Base-by-base conservation (phyloP, 768 basidiomycete genomes). In the Leccinum subgranulosum region DNA sequence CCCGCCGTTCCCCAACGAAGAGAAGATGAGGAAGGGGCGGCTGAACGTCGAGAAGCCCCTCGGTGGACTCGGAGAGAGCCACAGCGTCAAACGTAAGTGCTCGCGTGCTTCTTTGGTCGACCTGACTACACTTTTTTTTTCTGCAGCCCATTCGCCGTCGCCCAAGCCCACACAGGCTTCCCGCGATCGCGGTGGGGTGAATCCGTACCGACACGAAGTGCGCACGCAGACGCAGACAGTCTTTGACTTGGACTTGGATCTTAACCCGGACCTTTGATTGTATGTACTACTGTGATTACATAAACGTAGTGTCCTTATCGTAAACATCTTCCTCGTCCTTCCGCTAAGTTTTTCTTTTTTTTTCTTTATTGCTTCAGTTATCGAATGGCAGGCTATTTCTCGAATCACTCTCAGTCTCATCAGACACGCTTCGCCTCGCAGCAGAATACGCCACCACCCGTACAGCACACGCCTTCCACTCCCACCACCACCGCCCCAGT, bases 1-100 rank as follows among this genome's bases (percentile, higher is more conserved):
- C 75, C 91, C 91, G 36, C 92, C 92, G 11, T 94, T 92, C 71
- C 92, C 92, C 1, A 92, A 92, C 66, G 91, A 92, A 74, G 92
- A 92, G 70, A 93, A 91, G 73, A 92, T 94, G 89, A 85, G 91
- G 52, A 81, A 86, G 25, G 92, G 92, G 1, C 81, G 81, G 56
- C 81, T 92, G 71, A 91, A 88, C 66, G 85, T 84, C 21, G 90
- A 92, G 70, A 87, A 86, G 27, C 91, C 90, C 1, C 78, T 92
- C 56, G 92, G 87, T 6, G 72, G 84, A 46, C 79, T 88, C 49
- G 92, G 89, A 39, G 92, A 93, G 75, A 90, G 86, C 8, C 88
- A 91, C 69, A 87, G 92, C 58, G 92, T 90, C 51, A 79, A 83
- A 73, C 81, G 90, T 91, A 69, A 69, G 85, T 23, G 25, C 21